phyloP scores from a whole-genome alignment of 164 flowering plant genomes.

The Vitis rotundifolia region DNA sequence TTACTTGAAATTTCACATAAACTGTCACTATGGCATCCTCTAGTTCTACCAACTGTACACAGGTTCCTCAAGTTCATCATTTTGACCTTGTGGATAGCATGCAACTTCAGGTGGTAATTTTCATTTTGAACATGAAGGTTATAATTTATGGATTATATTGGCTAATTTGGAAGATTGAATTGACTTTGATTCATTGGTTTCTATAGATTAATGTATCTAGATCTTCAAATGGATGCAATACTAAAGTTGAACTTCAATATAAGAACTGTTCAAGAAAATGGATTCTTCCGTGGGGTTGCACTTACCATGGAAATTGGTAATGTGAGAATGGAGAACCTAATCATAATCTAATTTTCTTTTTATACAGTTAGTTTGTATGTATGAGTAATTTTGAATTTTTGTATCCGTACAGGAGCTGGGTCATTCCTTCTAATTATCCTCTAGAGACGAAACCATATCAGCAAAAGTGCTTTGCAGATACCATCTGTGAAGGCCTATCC shows the following conservation, averaged over 20 bases:
- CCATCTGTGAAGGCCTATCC: conserved; percentile 37
- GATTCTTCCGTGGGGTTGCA: conserved; percentile 47
- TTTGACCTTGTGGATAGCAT: conserved; percentile 39
- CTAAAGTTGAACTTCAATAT: conserved; percentile 36
- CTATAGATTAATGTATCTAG: conserved; percentile 38
- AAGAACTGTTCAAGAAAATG: conserved; percentile 34
- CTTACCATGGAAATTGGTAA: conserved; percentile 40
- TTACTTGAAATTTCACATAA: background rate
- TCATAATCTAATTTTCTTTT: background rate
- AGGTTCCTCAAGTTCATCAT: conserved; percentile 25
- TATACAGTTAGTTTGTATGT: conserved; percentile 1
- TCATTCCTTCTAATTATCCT: conserved; percentile 30
- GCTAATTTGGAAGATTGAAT: background rate
- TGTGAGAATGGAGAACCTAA: background rate
- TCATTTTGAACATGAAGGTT: no score
- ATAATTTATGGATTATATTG: background rate
- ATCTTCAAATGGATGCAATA: conserved; percentile 25
- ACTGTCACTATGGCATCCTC: conserved; percentile 14
- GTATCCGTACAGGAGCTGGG: conserved; percentile 34
- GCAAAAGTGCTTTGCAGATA: conserved; percentile 38
- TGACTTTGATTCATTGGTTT: background rate
- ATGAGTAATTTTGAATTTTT: background rate
- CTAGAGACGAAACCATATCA: conserved; percentile 25
- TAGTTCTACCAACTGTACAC: conserved; percentile 5
- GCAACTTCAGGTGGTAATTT: conserved; percentile 33